Evolutionary conservation across 2,329 filamentous ascomycete species (phyloP).

Genomic region (Penicillium sp.): DNA sequence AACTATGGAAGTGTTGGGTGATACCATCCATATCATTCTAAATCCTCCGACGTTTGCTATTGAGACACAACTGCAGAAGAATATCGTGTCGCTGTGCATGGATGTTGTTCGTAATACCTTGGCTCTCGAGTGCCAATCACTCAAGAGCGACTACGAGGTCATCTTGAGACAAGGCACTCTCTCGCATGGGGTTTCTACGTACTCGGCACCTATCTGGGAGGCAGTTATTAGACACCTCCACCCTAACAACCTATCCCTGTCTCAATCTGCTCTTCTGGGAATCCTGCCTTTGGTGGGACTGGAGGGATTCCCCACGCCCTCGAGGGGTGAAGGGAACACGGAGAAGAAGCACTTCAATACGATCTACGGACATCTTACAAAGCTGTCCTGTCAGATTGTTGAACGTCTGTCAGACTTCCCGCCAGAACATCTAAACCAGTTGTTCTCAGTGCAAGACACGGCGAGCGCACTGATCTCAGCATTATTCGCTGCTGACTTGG

Average conservation of each 20-base stretch:
- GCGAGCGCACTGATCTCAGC: conserved; percentile 75
- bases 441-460: conserved; percentile 68
- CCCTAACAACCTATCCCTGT: conserved; percentile 68
- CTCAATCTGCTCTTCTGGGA: conserved; percentile 70
- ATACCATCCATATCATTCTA: conserved; percentile 59
- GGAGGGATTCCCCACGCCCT: conserved; percentile 67
- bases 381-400: conserved; percentile 70
- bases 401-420: conserved; percentile 77
- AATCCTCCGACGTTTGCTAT: conserved; percentile 52
- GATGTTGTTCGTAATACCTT: conserved; percentile 67
- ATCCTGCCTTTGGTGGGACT: conserved; percentile 70
- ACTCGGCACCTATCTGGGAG: conserved; percentile 78
- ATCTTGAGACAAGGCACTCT: conserved; percentile 63
- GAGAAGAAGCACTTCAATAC: conserved; percentile 75
- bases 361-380: conserved; percentile 63
- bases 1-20: conserved; percentile 47
- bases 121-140: conserved; percentile 68
- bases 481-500: conserved; percentile 76
- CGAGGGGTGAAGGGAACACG: conserved; percentile 44
- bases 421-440: conserved; percentile 63
- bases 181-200: conserved; percentile 66
- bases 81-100: conserved; percentile 58
- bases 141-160: conserved; percentile 67
- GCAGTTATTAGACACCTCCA: conserved; percentile 68
- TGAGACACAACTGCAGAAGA: conserved; percentile 50